phyloP scores from a whole-genome alignment of 176 grass and related monocot species.

The Oryza nivara region DNA sequence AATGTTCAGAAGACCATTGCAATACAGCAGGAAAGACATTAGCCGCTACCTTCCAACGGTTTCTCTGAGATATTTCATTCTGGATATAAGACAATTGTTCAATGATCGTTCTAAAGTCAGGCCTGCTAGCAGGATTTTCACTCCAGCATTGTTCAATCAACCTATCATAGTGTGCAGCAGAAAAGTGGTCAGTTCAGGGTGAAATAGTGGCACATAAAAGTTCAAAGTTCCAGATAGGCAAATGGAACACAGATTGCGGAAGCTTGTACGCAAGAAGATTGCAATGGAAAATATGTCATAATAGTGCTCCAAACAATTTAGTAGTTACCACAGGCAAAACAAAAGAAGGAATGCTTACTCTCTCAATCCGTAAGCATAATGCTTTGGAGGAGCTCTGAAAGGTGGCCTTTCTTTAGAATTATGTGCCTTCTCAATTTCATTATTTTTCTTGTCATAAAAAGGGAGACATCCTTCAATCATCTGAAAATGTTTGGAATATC shows the following conservation, averaged over 20 bases:
- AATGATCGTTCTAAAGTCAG: slow-evolving; percentile 79
- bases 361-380: slow-evolving; percentile 73
- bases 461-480: slow-evolving; percentile 96
- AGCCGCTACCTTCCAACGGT: slow-evolving; percentile 76
- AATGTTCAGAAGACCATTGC: neutral
- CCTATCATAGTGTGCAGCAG: slow-evolving; percentile 46
- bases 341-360: slow-evolving; percentile 52
- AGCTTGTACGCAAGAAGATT: slow-evolving; percentile 7
- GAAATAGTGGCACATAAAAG: slow-evolving; percentile 1
- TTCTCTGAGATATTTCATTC: slow-evolving; percentile 54
- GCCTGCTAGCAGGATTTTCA: slow-evolving; percentile 77
- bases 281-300: neutral
- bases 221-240: slow-evolving; percentile 12
- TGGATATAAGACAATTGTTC: slow-evolving; percentile 61
- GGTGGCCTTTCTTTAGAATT: slow-evolving; percentile 89
- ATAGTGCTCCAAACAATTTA: slow-evolving; percentile 16
- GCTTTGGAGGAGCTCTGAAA: slow-evolving; percentile 71
- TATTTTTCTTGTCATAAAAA: slow-evolving; percentile 67
- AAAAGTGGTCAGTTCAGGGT: neutral
- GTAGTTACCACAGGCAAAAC: slow-evolving; percentile 6
- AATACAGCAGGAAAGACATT: slow-evolving; percentile 1
- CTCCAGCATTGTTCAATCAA: slow-evolving; percentile 97
- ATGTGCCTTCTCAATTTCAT: slow-evolving; percentile 78
- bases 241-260: slow-evolving; percentile 3
- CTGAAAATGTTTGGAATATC: slow-evolving; percentile 46